Evolutionary conservation across 1,139 yeast genomes (phyloP).

Genomic region (Yamadazyma spencermartinsiae): DNA sequence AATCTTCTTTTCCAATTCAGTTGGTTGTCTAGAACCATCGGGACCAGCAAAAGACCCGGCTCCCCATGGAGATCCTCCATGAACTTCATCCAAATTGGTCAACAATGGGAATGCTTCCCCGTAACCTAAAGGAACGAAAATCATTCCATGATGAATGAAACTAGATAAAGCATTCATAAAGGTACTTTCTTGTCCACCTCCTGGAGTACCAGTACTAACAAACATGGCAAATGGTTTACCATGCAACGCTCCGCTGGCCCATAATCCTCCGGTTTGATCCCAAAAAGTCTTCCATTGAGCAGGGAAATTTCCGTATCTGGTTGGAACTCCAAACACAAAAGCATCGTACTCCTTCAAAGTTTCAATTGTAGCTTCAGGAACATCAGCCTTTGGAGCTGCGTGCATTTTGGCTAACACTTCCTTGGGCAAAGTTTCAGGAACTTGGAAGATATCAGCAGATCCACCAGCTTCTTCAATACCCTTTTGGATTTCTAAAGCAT

Average conservation of each 20-base stretch:
- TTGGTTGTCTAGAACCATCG: constrained; percentile 49
- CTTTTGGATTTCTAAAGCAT: constrained; percentile 46
- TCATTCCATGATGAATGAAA: constrained; percentile 52
- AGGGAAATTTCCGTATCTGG: constrained; percentile 50
- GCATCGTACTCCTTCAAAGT: constrained; percentile 45
- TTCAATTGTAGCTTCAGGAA: constrained; percentile 43
- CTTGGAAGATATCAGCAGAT: constrained; percentile 45
- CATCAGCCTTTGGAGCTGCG: constrained; percentile 42
- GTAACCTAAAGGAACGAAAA: constrained; percentile 51
- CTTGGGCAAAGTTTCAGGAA: constrained; percentile 47
- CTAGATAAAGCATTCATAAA: constrained; percentile 34
- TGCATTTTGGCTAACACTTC: constrained; percentile 41
- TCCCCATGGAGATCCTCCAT: constrained; percentile 54
- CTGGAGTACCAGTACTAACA: constrained; percentile 46
- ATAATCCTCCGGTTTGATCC: constrained; percentile 49
- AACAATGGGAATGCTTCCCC: constrained; percentile 34
- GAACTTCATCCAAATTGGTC: constrained; percentile 37
- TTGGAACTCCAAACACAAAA: constrained; percentile 50
- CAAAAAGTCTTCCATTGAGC: constrained; percentile 47
- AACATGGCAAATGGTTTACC: constrained; percentile 52
- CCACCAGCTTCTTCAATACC: constrained; percentile 44
- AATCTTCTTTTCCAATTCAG: constrained; percentile 38
- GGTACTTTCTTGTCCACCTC: constrained; percentile 52
- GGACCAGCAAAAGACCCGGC: constrained; percentile 50
- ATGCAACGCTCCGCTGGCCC: constrained; percentile 50